Evolutionary conservation across 2,329 filamentous ascomycete species (phyloP).

Genomic region (Juglanconis oblonga): DNA sequence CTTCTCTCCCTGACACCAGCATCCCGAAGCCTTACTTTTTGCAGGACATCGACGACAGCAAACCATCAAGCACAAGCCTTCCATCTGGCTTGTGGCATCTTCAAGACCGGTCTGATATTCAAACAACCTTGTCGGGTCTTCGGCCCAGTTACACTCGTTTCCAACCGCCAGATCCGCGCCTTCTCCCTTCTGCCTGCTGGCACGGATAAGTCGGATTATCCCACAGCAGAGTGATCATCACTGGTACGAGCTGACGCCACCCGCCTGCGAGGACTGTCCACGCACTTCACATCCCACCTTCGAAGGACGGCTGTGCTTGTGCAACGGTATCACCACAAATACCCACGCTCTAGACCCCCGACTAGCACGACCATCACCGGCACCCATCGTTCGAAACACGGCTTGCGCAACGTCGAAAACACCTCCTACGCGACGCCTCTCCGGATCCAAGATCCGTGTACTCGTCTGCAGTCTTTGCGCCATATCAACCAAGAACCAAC

Average conservation of each 20-base stretch:
- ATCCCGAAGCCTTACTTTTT: too few species aligned
- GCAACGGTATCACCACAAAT: not conserved
- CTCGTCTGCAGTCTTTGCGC: too few species aligned
- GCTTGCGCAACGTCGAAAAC: not conserved
- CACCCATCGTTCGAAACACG: not conserved
- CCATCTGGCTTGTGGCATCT: not conserved
- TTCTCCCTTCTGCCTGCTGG: not conserved
- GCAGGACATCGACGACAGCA: too few species aligned
- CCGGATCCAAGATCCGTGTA: not conserved
- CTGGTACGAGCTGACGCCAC: too few species aligned
- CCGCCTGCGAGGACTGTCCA: too few species aligned
- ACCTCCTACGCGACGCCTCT: not conserved
- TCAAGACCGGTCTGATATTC: not conserved
- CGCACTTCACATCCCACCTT: too few species aligned
- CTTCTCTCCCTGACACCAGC: too few species aligned
- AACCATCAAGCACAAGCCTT: too few species aligned
- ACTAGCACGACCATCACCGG: not conserved
- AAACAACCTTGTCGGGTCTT: conserved; percentile 37
- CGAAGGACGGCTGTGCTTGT: not conserved
- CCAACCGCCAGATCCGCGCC: not conserved
- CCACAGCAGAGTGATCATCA: too few species aligned
- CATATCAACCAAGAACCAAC: not conserved
- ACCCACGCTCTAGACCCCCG: not conserved
- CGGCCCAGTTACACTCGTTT: conserved; percentile 55
- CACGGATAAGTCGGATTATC: too few species aligned